Evolutionary conservation across 441 rosid species (phyloP).

Genomic region (Mallotus repandus): DNA sequence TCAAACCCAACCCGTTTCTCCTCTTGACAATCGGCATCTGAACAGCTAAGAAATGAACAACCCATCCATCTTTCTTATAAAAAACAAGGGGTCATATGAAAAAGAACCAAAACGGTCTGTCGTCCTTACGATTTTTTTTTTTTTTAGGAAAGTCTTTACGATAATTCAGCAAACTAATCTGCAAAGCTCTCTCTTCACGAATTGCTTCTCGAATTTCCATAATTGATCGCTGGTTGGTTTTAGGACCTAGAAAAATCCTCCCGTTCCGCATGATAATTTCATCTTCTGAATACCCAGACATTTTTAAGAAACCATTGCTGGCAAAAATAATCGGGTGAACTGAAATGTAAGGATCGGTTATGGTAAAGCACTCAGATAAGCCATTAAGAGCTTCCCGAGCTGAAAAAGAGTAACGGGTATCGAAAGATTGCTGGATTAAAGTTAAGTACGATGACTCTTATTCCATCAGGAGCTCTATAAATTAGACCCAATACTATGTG

Average conservation of each 20-base stretch:
- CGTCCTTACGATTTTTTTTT: too few species aligned
- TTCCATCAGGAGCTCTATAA: conserved; percentile 43
- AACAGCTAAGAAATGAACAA: conserved; percentile 71
- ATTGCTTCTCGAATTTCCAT: conserved; percentile 86
- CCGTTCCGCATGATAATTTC: conserved; percentile 81
- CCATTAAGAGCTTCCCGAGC: conserved; percentile 66
- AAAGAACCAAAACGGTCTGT: conserved; percentile 88
- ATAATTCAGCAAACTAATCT: conserved; percentile 68
- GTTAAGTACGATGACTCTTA: conserved; percentile 33
- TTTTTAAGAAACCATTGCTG: conserved; percentile 64
- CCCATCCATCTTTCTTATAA: conserved; percentile 51
- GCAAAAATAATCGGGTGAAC: conserved; percentile 93
- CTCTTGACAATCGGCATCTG: conserved; percentile 67
- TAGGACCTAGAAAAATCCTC: conserved; percentile 74
- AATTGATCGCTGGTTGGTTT: conserved; percentile 59
- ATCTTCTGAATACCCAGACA: conserved; percentile 59
- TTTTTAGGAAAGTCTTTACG: too few species aligned
- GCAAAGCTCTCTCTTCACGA: conserved; percentile 57
- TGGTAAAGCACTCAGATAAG: conserved; percentile 71
- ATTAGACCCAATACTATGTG: conserved; percentile 77
- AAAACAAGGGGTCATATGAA: conserved; percentile 72
- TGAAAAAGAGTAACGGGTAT: conserved; percentile 50
- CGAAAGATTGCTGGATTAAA: conserved; percentile 48
- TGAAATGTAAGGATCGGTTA: conserved; percentile 72
- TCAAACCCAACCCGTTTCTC: conserved; percentile 30